Evolutionary conservation across 805 yeast genomes (phyloP).

Genomic region (Wickerhamiella cacticola): DNA sequence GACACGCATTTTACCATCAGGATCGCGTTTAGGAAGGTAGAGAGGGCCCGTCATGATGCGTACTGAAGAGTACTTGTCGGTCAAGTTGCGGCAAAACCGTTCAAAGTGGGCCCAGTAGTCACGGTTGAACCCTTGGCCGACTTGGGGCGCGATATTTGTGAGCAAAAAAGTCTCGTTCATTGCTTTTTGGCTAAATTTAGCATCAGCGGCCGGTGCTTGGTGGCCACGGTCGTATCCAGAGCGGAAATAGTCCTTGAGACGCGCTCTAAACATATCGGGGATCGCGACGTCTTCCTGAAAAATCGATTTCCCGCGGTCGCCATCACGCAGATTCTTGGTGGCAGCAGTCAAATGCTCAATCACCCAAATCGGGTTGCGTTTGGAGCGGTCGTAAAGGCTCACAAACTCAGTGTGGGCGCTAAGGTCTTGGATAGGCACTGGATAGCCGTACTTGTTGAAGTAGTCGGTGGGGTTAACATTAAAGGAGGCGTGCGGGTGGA

Average conservation of each 20-base stretch:
- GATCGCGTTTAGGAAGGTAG: slow-evolving; percentile 65
- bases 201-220: slow-evolving; percentile 96
- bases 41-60: slow-evolving; percentile 90
- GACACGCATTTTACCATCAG: slow-evolving; percentile 78
- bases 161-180: slow-evolving; percentile 90
- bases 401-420: slow-evolving; percentile 63
- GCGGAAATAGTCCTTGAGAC: slow-evolving; percentile 76
- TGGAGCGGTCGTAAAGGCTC: slow-evolving; percentile 74
- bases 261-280: slow-evolving; percentile 65
- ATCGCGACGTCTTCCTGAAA: slow-evolving; percentile 79
- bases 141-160: slow-evolving; percentile 92
- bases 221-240: slow-evolving; percentile 96
- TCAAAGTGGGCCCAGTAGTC: slow-evolving; percentile 98
- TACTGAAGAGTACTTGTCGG: slow-evolving; percentile 58
- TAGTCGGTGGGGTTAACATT: slow-evolving; percentile 61
- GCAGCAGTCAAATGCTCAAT: slow-evolving; percentile 77
- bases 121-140: slow-evolving; percentile 93
- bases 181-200: slow-evolving; percentile 76
- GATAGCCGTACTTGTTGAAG: slow-evolving; percentile 80
- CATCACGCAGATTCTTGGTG: slow-evolving; percentile 33
- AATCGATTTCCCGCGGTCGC: slow-evolving; percentile 65
- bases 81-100: slow-evolving; percentile 69
- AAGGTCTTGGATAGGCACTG: slow-evolving; percentile 87
- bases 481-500: slow-evolving; percentile 21
- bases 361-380: slow-evolving; percentile 66